Base-by-base conservation (phyloP, 202 grass and related monocot genomes). In the Hordeum pubiflorum region DNA sequence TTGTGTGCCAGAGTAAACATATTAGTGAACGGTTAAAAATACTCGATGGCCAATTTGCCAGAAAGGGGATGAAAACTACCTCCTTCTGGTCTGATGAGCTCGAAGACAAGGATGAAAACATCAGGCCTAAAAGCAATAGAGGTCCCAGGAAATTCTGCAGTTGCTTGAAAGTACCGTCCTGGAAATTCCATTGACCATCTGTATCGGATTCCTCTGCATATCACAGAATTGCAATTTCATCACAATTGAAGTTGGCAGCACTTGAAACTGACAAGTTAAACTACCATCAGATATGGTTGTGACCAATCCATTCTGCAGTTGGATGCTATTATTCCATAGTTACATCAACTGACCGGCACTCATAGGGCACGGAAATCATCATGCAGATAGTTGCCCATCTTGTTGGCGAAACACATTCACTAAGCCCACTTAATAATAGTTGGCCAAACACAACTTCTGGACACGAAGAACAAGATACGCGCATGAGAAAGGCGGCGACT, bases 61-160 rank as follows among this genome's bases (percentile, higher is more conserved):
- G 10, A 52, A 73, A 74, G 24, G n/a, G 72, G 39, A 63, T 20
- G 57, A 74, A 74, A 87, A 79, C 74, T 56, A 98, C 96, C 92
- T 98, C 96, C 84, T 88, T 93, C 48, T 93, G 90, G 5, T 99
- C 88, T 22, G 79, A 67, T 32, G 96, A 74, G 81, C 92, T 56
- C 14, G 89, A 72, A 57, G 89, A 81, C 46, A 93, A 81, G 69
- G 92, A 93, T 54, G 89, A 87, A 23, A 95, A 38, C 85, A 93
- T 79, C 22, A 99, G 72, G 63, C 81, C 87, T 83, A 93, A 41
- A 84, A 99, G 79, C 72, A 99, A 61, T 74, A 99, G 75, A 60
- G 90, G 90, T 37, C 81, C 85, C 17, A 96, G 55, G 48, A 89
- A 79, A 88, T 86, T 95, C 76, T 95, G 92, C 46, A 96, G 50